Base-by-base conservation (phyloP, 805 yeast genomes). In the Candida golubevii region DNA sequence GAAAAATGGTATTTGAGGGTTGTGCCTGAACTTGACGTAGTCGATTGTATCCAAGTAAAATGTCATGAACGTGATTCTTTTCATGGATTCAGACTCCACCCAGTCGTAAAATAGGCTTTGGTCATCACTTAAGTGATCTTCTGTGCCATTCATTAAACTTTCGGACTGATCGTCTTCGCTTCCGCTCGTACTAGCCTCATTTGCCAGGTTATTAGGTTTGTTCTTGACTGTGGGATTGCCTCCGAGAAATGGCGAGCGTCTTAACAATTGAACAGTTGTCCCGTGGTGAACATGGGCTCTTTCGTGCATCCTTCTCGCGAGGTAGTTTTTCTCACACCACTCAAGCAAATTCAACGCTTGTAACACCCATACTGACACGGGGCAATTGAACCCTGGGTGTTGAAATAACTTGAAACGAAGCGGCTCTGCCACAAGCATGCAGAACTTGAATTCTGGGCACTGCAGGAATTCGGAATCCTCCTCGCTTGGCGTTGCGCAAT, bases 251-350 rank as follows among this genome's bases (percentile, higher is more conserved):
- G 95, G 88, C 0, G 88, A 79, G 53, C 96, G 71, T 52, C 95
- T 67, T 39, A 88, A 65, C 35, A 88, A 65, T 61, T 88, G 96
- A 34, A 87, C 81, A 0, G 90, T 81, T 0, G 95, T 84, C 5
- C 93, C 96, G 61, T 88, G 96, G 59, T 88, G 95, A 15, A 88
- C 67, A 61, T 84, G 91, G 0, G 88, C 85, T 38, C 96, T 65
- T 63, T 88, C 96, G 59, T 88, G 96, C 54, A 85, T 62, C 34
- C 67, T 66, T 54, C 96, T 67, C 36, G 78, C 75, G 0, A 88
- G 71, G 53, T 84, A 81, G 47, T 83, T 75, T 65, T 88, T 85
- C 59, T 88, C 96, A 57, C 80, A 82, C 65, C 82, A 80, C 57
- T 88, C 96, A n/a, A 88, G 60, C 49, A 88, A 59, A 44, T 85